Evolutionary conservation across 2,329 filamentous ascomycete genomes (phyloP).

Genomic region (Calycina marina): DNA sequence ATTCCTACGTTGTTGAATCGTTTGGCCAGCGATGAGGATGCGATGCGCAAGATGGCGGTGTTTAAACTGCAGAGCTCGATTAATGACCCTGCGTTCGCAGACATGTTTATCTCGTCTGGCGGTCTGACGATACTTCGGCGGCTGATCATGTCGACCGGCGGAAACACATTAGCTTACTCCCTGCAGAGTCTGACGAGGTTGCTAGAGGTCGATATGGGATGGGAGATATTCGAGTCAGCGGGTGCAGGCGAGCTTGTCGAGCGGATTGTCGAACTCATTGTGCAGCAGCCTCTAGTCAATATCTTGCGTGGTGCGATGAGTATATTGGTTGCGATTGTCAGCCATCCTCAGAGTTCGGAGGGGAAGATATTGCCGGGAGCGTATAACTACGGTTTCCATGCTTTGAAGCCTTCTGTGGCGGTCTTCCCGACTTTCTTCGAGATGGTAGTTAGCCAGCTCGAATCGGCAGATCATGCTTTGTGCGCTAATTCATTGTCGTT

Average conservation of each 20-base stretch:
- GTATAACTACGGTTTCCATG: conserved; percentile 65
- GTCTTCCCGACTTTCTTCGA: conserved; percentile 90
- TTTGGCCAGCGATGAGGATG: conserved; percentile 63
- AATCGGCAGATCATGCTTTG: conserved; percentile 85
- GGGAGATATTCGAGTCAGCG: conserved; percentile 66
- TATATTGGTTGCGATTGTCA: conserved; percentile 84
- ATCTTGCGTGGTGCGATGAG: conserved; percentile 95
- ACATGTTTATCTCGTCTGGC: conserved; percentile 84
- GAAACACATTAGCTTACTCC: conserved; percentile 92
- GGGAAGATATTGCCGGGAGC: conserved; percentile 37
- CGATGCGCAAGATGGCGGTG: conserved; percentile 92
- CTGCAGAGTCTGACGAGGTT: conserved; percentile 77
- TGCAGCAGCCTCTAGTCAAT: conserved; percentile 91
- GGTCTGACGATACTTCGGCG: conserved; percentile 70
- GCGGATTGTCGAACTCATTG: conserved; percentile 78
- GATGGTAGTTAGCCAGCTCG: conserved; percentile 79
- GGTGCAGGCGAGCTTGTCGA: conserved; percentile 52
- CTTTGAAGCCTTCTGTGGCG: conserved; percentile 80
- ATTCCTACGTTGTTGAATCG: conserved; percentile 50
- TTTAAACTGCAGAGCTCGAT: conserved; percentile 96
- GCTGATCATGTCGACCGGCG: conserved; percentile 69
- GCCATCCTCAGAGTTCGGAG: conserved; percentile 53
- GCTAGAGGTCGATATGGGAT: conserved; percentile 93
- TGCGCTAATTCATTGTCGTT: conserved; percentile 92
- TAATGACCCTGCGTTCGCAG: conserved; percentile 90